Conservation (phyloP, 2,329 filamentous ascomycete species). For the Huntiella decipiens region DNA sequence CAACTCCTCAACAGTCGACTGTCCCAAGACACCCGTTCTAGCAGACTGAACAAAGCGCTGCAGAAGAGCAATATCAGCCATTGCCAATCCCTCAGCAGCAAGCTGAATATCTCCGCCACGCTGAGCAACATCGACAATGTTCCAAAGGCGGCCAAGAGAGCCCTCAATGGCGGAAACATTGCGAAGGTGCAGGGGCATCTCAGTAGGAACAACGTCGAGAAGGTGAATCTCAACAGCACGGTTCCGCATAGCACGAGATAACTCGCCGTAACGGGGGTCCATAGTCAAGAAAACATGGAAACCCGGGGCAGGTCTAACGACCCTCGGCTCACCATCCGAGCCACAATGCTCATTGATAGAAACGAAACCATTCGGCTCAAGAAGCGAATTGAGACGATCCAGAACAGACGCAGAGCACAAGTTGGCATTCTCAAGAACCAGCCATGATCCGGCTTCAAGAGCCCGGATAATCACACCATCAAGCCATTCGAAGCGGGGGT, state of each 20-base stretch:
- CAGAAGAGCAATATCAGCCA: slow-evolving; percentile 11
- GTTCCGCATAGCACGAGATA: slow-evolving; percentile 93
- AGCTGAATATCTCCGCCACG: neutral
- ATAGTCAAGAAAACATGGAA: slow-evolving; percentile 91
- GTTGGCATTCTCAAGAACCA: slow-evolving; percentile 93
- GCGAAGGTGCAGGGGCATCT: slow-evolving; percentile 19
- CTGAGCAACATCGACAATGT: slow-evolving; percentile 11
- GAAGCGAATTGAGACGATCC: slow-evolving; percentile 80
- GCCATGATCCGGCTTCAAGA: slow-evolving; percentile 69
- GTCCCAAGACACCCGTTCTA: slow-evolving; percentile 1
- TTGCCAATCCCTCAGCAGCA: slow-evolving; percentile 9
- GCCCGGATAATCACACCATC: slow-evolving; percentile 84
- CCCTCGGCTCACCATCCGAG: slow-evolving; percentile 57
- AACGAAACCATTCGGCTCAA: slow-evolving; percentile 74
- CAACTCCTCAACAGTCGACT: slow-evolving; percentile 2
- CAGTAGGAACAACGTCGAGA: slow-evolving; percentile 21
- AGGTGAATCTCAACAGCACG: slow-evolving; percentile 80
- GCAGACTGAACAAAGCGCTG: slow-evolving; percentile 10
- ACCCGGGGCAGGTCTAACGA: slow-evolving; percentile 63
- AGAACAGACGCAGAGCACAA: slow-evolving; percentile 88
- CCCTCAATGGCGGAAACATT: slow-evolving; percentile 30
- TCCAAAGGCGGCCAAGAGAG: slow-evolving; percentile 27
- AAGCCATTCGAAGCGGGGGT: slow-evolving; percentile 85
- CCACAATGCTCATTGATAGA: slow-evolving; percentile 88
- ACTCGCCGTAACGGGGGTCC: slow-evolving; percentile 77